phyloP scores from a whole-genome alignment of 2,329 filamentous ascomycete genomes.

The Colletotrichum tamarilloi region DNA sequence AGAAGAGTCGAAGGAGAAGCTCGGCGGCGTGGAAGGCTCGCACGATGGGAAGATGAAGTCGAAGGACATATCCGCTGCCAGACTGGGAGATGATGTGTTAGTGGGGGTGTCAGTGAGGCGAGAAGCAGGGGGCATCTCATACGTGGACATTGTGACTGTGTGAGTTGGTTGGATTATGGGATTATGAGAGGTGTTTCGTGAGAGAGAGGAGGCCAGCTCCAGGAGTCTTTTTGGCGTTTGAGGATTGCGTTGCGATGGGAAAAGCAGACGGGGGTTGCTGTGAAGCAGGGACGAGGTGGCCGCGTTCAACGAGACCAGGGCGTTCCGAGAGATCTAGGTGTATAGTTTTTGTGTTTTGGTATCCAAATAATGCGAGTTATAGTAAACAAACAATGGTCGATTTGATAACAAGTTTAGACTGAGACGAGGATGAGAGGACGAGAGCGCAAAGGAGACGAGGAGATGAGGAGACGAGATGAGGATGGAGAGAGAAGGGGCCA shows the following conservation, averaged over 20 bases:
- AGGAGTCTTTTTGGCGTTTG: constrained; percentile 7
- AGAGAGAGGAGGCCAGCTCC: constrained; percentile 36
- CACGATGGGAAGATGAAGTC: constrained; percentile 69
- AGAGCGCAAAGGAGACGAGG: constrained; percentile 11
- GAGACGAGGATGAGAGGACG: constrained; percentile 6
- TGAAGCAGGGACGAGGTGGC: constrained; percentile 37
- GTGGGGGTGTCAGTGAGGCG: constrained; percentile 39
- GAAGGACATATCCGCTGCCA: constrained; percentile 71
- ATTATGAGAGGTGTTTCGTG: constrained; percentile 26
- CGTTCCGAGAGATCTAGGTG: constrained; percentile 40
- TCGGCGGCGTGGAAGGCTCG: constrained; percentile 62
- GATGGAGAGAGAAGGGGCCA: constrained; percentile 32
- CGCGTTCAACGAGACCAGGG: constrained; percentile 38
- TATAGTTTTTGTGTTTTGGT: constrained; percentile 29
- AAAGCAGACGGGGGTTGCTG: constrained; percentile 32
- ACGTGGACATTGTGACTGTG: constrained; percentile 56
- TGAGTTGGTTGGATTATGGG: constrained; percentile 34
- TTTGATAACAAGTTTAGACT: background rate
- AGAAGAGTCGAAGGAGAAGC: constrained; percentile 66
- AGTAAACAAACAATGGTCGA: constrained; percentile 9
- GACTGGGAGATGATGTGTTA: constrained; percentile 54
- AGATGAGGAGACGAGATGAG: constrained; percentile 7
- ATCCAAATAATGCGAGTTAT: constrained; percentile 21
- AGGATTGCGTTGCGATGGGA: constrained; percentile 25
- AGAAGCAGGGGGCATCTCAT: constrained; percentile 36